phyloP scores from a whole-genome alignment of 2,329 filamentous ascomycete genomes.

The Furcasterigmium sp. region DNA sequence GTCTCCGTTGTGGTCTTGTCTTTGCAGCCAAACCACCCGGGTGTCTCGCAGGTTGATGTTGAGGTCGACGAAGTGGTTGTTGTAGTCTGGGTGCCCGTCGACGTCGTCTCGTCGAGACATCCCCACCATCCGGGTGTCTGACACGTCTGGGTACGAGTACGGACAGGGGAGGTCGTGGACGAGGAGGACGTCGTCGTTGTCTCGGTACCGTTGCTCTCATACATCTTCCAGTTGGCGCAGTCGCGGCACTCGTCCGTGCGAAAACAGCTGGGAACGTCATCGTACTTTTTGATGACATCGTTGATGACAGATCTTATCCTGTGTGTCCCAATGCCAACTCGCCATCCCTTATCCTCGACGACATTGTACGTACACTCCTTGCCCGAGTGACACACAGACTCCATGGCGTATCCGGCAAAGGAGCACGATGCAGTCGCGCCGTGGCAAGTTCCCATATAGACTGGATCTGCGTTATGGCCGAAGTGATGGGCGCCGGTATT shows the following conservation, averaged over 20 bases:
- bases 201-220: conserved; percentile 84
- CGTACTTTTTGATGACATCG: conserved; percentile 81
- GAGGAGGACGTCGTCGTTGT: conserved; percentile 59
- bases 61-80: conserved; percentile 38
- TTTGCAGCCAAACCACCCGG: conserved; percentile 64
- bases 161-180: conserved; percentile 50
- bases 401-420: conserved; percentile 87
- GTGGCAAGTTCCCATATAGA: conserved; percentile 92
- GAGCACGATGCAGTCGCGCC: conserved; percentile 85
- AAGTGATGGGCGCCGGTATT: conserved; percentile 83
- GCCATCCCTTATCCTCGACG: conserved; percentile 85
- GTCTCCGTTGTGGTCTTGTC: conserved; percentile 35
- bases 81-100: conserved; percentile 33
- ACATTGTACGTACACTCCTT: conserved; percentile 88
- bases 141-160: conserved; percentile 76
- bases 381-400: conserved; percentile 88
- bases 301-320: conserved; percentile 84
- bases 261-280: conserved; percentile 75
- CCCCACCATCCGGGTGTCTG: conserved; percentile 93
- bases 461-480: conserved; percentile 90
- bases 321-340: conserved; percentile 85
- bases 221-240: conserved; percentile 91
- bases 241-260: conserved; percentile 79
- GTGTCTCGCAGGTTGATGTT: conserved; percentile 54
- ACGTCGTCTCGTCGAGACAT: conserved; percentile 62